phyloP scores from a whole-genome alignment of 345 rosid genomes.

The Turritis glabra region DNA sequence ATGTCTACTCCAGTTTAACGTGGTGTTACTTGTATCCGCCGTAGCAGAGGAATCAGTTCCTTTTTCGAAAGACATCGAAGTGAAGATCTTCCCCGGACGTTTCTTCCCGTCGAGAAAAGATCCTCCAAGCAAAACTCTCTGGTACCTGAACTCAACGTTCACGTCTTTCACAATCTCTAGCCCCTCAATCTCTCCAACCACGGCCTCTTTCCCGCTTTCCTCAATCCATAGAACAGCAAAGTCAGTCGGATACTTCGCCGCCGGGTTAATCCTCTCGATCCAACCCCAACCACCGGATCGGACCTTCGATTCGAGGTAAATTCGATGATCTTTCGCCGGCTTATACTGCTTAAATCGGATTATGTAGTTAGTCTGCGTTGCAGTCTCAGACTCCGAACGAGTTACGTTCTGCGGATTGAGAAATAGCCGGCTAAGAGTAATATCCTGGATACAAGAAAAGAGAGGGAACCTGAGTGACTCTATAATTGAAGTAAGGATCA shows the following conservation, averaged over 20 bases:
- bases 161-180: constrained; percentile 77
- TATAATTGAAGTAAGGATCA: constrained; percentile 95
- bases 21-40: constrained; percentile 57
- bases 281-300: constrained; percentile 77
- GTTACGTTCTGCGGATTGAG: no score
- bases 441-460: constrained; percentile 6
- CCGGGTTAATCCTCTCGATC: constrained; percentile 81
- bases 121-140: constrained; percentile 63
- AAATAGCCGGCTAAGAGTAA: not conserved
- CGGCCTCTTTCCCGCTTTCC: constrained; percentile 48
- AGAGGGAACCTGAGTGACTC: constrained; percentile 88
- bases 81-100: constrained; percentile 87
- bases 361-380: constrained; percentile 49
- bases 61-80: constrained; percentile 80
- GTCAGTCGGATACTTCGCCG: constrained; percentile 76
- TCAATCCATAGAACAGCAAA: constrained; percentile 69
- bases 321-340: constrained; percentile 53
- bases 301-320: constrained; percentile 57
- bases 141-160: constrained; percentile 63
- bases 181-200: constrained; percentile 62
- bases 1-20: constrained; percentile 73
- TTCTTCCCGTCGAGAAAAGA: constrained; percentile 64
- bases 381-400: not conserved
- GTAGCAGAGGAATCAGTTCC: constrained; percentile 36
- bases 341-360: constrained; percentile 77